phyloP scores from a whole-genome alignment of 1,139 yeast species.

The Debaryomyces psychrophilus region DNA sequence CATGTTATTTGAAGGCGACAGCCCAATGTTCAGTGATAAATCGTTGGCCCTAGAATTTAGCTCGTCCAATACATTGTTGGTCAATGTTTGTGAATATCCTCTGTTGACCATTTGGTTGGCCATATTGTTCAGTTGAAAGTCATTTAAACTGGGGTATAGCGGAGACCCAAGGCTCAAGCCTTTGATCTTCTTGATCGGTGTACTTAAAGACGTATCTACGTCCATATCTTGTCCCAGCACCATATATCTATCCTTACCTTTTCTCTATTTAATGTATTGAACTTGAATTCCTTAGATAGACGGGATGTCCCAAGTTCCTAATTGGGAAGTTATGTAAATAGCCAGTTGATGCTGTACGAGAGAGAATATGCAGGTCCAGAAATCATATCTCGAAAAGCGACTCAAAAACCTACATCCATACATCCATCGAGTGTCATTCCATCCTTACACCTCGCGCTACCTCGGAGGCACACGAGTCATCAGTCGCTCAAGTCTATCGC shows the following conservation, averaged over 20 bases:
- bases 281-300: not conserved
- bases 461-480: not conserved
- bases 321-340: conserved; percentile 2
- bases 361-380: not conserved
- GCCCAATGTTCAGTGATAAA: conserved; percentile 26
- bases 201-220: conserved; percentile 27
- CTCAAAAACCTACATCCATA: not conserved
- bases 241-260: not conserved
- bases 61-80: conserved; percentile 46
- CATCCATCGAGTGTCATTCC: not conserved
- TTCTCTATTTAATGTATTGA: conserved; percentile 1
- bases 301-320: conserved; percentile 2
- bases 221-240: conserved; percentile 12
- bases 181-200: conserved; percentile 46
- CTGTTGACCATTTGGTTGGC: conserved; percentile 34
- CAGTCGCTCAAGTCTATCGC: not conserved
- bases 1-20: conserved; percentile 11
- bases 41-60: conserved; percentile 40
- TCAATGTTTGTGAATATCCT: conserved; percentile 46
- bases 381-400: not conserved
- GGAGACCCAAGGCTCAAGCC: conserved; percentile 36
- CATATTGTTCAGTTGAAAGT: conserved; percentile 11
- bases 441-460: not conserved
- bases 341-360: not conserved
- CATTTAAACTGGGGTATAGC: conserved; percentile 22